Conservation (phyloP, 768 basidiomycete genomes). For the Rubroboletus satanas region DNA sequence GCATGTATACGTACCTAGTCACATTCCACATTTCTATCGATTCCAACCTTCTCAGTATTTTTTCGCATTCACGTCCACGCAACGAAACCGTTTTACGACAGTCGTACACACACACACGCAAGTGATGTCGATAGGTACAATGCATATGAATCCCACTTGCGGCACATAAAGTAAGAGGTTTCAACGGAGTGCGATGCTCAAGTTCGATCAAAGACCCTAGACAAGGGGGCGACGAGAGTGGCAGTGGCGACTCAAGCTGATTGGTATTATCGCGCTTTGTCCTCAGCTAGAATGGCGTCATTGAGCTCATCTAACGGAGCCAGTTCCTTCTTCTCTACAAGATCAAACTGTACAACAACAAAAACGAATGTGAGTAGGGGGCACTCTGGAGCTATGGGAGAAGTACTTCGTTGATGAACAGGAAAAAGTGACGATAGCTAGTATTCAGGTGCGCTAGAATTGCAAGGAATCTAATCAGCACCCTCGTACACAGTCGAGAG, state of each 20-base stretch:
- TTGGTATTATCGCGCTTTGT: constrained; percentile 34
- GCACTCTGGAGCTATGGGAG: background rate
- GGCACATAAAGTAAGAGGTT: background rate
- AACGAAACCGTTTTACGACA: constrained; percentile 10
- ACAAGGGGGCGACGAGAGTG: background rate
- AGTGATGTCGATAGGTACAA: constrained; percentile 10
- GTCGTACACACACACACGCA: constrained; percentile 9
- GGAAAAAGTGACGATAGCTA: constrained; percentile 96
- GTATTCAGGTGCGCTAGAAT: constrained; percentile 91
- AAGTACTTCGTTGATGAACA: constrained; percentile 91
- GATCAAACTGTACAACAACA: constrained; percentile 60
- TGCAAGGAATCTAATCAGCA: background rate
- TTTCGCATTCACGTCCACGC: background rate
- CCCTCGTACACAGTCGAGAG: background rate
- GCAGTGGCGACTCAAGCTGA: background rate
- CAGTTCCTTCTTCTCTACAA: constrained; percentile 95
- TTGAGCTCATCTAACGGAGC: constrained; percentile 94
- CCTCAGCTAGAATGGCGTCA: constrained; percentile 74
- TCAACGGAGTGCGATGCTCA: background rate
- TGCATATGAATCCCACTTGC: background rate
- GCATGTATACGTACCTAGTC: background rate
- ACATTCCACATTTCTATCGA: background rate
- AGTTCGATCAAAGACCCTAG: background rate
- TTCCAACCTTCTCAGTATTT: background rate
- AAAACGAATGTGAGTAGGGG: constrained; percentile 8